phyloP scores from a whole-genome alignment of 768 basidiomycete species.

The Lentinula sp. region DNA sequence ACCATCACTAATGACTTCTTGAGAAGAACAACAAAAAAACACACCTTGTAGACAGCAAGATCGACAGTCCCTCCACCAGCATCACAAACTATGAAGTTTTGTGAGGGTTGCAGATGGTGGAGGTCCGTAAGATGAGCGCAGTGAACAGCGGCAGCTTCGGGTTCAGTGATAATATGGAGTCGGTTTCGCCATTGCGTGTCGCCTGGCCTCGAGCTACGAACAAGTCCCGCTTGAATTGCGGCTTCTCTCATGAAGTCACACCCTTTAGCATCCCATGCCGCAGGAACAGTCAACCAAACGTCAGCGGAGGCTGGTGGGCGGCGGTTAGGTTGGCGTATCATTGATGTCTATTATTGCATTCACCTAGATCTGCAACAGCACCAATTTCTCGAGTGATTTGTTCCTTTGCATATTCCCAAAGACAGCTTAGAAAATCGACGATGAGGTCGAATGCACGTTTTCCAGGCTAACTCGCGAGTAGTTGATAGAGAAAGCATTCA shows the following conservation, averaged over 20 bases:
- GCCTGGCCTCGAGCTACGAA: constrained; percentile 62
- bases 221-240: constrained; percentile 75
- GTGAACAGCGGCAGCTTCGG: constrained; percentile 88
- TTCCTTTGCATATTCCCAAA: constrained; percentile 85
- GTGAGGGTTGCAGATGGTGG: constrained; percentile 71
- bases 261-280: constrained; percentile 85
- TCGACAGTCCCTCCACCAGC: constrained; percentile 79
- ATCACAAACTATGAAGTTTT: constrained; percentile 90
- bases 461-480: constrained; percentile 43
- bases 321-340: constrained; percentile 1
- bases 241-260: constrained; percentile 84
- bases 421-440: constrained; percentile 72
- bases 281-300: constrained; percentile 83
- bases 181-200: constrained; percentile 78
- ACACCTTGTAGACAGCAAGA: constrained; percentile 54
- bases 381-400: constrained; percentile 87
- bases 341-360: constrained; percentile 15
- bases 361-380: constrained; percentile 79
- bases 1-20: not conserved
- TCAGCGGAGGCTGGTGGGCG: constrained; percentile 61
- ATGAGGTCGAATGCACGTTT: constrained; percentile 77
- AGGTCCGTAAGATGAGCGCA: constrained; percentile 78
- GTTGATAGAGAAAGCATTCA: not conserved
- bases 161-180: constrained; percentile 37
- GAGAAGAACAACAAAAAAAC: not conserved